Evolutionary conservation across 2,329 filamentous ascomycete genomes (phyloP).

Genomic region (Neoascochyta sp.): DNA sequence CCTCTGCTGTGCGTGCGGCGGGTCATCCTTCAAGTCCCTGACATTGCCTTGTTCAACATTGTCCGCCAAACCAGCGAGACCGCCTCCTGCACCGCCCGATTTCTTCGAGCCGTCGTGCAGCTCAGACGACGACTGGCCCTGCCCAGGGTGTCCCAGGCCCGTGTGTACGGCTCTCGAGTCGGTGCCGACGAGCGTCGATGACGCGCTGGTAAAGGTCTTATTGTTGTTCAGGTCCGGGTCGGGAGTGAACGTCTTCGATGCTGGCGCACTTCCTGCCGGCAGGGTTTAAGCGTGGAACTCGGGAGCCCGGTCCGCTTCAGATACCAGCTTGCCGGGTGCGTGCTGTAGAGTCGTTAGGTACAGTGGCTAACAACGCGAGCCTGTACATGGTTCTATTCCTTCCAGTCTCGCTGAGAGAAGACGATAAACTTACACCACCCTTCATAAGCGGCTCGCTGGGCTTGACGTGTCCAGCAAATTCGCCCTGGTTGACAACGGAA

Average conservation of each 20-base stretch:
- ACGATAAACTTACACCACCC: slow-evolving; percentile 49
- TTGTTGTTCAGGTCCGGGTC: slow-evolving; percentile 46
- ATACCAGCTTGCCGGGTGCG: slow-evolving; percentile 56
- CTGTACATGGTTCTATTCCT: not conserved
- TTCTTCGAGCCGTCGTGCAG: slow-evolving; percentile 44
- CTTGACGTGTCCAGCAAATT: slow-evolving; percentile 53
- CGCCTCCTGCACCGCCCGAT: slow-evolving; percentile 43
- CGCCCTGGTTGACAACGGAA: slow-evolving; percentile 50
- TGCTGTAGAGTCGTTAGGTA: slow-evolving; percentile 51
- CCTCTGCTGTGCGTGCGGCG: slow-evolving; percentile 36
- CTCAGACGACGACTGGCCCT: slow-evolving; percentile 49
- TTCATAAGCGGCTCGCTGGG: slow-evolving; percentile 53
- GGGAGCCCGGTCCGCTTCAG: slow-evolving; percentile 53
- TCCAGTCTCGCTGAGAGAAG: not conserved
- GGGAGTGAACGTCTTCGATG: slow-evolving; percentile 43
- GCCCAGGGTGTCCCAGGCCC: slow-evolving; percentile 51
- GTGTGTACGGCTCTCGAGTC: slow-evolving; percentile 53
- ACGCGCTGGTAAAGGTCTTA: slow-evolving; percentile 41
- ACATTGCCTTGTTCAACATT: slow-evolving; percentile 12
- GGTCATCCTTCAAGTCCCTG: slow-evolving; percentile 29
- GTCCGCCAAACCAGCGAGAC: slow-evolving; percentile 42
- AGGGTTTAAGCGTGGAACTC: slow-evolving; percentile 60
- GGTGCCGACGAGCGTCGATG: slow-evolving; percentile 49
- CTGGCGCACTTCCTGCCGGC: slow-evolving; percentile 61
- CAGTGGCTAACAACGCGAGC: too few species aligned